A percentile compares a stretch with the other conserved stretches of the same genome.
Conservation (phyloP, 805 yeast species). For the Deakozyma indianensis region DNA sequence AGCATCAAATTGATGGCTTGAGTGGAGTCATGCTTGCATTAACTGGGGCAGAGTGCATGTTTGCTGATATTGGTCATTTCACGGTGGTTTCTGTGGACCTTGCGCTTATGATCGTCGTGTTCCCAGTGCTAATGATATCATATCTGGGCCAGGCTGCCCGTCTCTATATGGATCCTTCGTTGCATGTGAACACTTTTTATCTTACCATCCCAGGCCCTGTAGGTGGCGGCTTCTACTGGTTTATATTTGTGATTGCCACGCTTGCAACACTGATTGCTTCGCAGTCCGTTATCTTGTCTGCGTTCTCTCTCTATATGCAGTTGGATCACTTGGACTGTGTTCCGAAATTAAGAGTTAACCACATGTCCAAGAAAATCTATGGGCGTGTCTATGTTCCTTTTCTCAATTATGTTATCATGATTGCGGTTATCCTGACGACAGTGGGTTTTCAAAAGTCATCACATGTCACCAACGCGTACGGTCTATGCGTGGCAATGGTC, state of each 20-base stretch:
- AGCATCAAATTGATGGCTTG: slow-evolving; percentile 25
- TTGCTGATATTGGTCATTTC: slow-evolving; percentile 48
- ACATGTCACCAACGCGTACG: slow-evolving; percentile 45
- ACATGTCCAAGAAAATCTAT: slow-evolving; percentile 29
- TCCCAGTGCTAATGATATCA: slow-evolving; percentile 35
- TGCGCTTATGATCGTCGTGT: slow-evolving; percentile 32
- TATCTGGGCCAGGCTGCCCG: slow-evolving; percentile 49
- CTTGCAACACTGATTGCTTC: slow-evolving; percentile 44
- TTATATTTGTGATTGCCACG: slow-evolving; percentile 34
- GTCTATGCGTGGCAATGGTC: slow-evolving; percentile 43
- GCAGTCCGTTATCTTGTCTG: slow-evolving; percentile 44
- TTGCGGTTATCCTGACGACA: slow-evolving; percentile 35
- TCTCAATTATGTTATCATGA: slow-evolving; percentile 35
- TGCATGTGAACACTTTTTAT: slow-evolving; percentile 31
- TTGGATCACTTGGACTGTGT: slow-evolving; percentile 40
- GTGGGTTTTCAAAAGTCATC: slow-evolving; percentile 37
- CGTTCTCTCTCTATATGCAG: slow-evolving; percentile 37
- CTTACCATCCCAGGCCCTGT: slow-evolving; percentile 36
- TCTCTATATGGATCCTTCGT: slow-evolving; percentile 26
- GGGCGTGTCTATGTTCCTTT: slow-evolving; percentile 42
- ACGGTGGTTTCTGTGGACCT: slow-evolving; percentile 36
- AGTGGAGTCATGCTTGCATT: slow-evolving; percentile 39
- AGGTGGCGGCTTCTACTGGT: slow-evolving; percentile 33
- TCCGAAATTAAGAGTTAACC: slow-evolving; percentile 33
- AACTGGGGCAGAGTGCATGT: slow-evolving; percentile 52